Evolutionary conservation across 148 eudicot genomes (phyloP).

Genomic region (Tetragonia tetragonoides): DNA sequence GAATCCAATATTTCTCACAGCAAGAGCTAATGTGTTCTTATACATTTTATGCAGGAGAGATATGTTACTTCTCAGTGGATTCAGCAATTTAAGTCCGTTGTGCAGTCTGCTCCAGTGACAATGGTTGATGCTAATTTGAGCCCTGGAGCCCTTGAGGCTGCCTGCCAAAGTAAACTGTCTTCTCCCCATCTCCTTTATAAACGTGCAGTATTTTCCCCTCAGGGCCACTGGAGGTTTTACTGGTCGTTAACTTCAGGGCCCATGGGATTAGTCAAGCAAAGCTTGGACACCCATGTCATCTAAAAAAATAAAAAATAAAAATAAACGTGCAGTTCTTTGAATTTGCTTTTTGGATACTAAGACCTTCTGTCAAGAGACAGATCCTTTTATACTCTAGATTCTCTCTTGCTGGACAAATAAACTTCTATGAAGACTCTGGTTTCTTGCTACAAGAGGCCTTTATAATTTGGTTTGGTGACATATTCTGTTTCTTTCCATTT

Average conservation of each 20-base stretch:
- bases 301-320: too few species aligned
- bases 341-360: background rate
- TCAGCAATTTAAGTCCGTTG: slow-evolving; percentile 39
- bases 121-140: slow-evolving; percentile 96
- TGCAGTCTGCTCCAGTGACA: slow-evolving; percentile 62
- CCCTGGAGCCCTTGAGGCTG: slow-evolving; percentile 51
- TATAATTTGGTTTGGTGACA: background rate
- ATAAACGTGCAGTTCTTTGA: background rate
- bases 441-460: background rate
- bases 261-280: too few species aligned
- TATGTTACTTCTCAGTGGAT: slow-evolving; percentile 80
- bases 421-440: background rate
- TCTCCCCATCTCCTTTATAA: background rate
- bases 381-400: background rate
- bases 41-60: slow-evolving; percentile 51
- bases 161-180: slow-evolving; percentile 57
- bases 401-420: background rate
- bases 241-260: too few species aligned
- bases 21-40: slow-evolving; percentile 16
- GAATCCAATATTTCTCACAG: background rate
- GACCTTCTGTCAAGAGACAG: background rate
- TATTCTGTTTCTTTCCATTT: background rate
- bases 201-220: too few species aligned
- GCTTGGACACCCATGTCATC: too few species aligned
- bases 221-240: too few species aligned